These are phyloP conservation scores for Asterophora lycoperdoides DNA, from an alignment of 768 basidiomycete genomes.

Conservation along the genomic window DNA sequence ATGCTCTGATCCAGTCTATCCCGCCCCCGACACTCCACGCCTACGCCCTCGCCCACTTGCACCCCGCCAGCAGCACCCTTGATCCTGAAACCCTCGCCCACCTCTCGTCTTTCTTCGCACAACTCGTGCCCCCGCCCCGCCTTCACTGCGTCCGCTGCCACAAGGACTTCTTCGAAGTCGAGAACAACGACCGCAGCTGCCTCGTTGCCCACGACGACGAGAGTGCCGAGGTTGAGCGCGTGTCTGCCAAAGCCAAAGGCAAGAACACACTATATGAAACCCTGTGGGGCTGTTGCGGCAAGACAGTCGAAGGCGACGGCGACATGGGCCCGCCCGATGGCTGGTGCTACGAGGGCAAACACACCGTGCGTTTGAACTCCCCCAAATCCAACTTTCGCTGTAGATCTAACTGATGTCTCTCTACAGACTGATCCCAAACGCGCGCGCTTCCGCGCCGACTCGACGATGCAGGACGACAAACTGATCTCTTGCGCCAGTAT, in stretches of 20 bases:
- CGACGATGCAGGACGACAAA: conserved; percentile 63
- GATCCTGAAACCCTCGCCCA: conserved; percentile 35
- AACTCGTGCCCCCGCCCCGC: conserved; percentile 60
- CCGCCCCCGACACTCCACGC: conserved; percentile 64
- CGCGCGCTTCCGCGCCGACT: conserved; percentile 76
- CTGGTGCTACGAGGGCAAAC: conserved; percentile 83
- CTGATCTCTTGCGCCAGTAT: conserved; percentile 54
- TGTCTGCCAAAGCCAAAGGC: conserved; percentile 30
- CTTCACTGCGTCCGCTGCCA: conserved; percentile 79
- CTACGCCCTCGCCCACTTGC: conserved; percentile 54
- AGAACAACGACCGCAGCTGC: conserved; percentile 70
- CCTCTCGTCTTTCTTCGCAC: conserved; percentile 55
- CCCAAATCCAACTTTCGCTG: too few species aligned
- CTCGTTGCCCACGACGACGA: conserved; percentile 76
- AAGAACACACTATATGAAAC: conserved; percentile 43
- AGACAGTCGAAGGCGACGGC: conserved; percentile 69
- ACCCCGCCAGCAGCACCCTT: conserved; percentile 39
- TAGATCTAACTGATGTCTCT: too few species aligned
- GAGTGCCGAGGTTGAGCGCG: conserved; percentile 67
- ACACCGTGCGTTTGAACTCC: conserved; percentile 49
- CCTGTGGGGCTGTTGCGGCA: conserved; percentile 70
- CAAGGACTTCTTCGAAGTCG: conserved; percentile 61
- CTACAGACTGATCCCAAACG: conserved; percentile 66
- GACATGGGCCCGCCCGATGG: conserved; percentile 82
- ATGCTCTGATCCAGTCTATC: conserved; percentile 51